Evolutionary conservation across 2,329 filamentous ascomycete genomes (phyloP), one percentile per base, ranked within the genome.

Genomic region (Aaosphaeria arxii): DNA sequence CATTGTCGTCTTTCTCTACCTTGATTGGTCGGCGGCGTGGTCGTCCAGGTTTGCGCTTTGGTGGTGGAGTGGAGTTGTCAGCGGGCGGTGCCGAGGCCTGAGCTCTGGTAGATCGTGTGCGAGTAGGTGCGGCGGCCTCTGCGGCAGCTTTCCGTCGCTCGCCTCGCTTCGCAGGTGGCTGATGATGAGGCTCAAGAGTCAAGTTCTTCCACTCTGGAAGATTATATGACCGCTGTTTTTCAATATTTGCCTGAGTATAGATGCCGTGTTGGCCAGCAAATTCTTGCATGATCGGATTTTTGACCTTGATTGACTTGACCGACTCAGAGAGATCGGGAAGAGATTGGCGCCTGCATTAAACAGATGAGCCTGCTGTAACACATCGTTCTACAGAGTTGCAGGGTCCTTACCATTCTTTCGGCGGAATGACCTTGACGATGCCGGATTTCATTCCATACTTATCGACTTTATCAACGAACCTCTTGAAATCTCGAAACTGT

Each of bases 281-380:
- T 63, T 99, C 94, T 71, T 99, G 94, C 66, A 91, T 96, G 68
- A 99, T 97, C 4, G 94, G 94, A 57, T 99, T 95, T 71, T 92
- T 92, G 63, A 99, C 91, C 65, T 86, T 87, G 69, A 99, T 89
- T 53, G 87, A 86, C 73, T 96, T 97, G 55, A 99, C 82, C 44
- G 90, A 80, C 61, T 96, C 88, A 64, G 94, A 85, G 53, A 96
- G 82, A 35, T 82, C 77, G 11, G 89, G 88, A 35, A 94, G 84
- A 29, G 84, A 79, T 55, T 91, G 83, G 61, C 76, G 74, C 83
- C 83, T 86, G 47, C 40, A 13, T 31, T 30, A 44, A n/a, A 41
- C 39, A 11, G 11, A 11, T 24, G 17, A 24, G 17, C 17, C 17
- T 24, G 17, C 17, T 24, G 17, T 24, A 24, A 24, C 17, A 24